These are phyloP conservation scores for Salix arbutifolia DNA, from an alignment of 345 rosid genomes.

Conservation along the genomic window DNA sequence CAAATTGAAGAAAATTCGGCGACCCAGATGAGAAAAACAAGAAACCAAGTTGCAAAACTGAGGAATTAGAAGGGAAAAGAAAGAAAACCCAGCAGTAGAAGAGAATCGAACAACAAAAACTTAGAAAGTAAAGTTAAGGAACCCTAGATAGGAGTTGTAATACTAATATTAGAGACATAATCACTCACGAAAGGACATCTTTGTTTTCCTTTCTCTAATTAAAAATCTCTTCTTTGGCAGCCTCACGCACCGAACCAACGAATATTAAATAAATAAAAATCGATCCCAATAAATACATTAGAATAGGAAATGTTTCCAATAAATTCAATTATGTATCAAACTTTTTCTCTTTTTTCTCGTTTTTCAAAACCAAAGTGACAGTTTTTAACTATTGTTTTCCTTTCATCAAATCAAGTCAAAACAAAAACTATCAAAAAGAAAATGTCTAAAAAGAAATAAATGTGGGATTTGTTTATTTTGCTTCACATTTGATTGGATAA, in stretches of 20 bases:
- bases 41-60: background rate
- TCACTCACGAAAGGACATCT: constrained; percentile 27
- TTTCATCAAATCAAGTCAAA: constrained; percentile 32
- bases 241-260: constrained; percentile 23
- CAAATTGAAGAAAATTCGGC: constrained; percentile 2
- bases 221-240: constrained; percentile 24
- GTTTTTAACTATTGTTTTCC: constrained; percentile 36
- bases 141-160: constrained; percentile 31
- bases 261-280: constrained; percentile 21
- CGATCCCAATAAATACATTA: constrained; percentile 18
- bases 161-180: constrained; percentile 21
- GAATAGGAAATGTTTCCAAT: constrained; percentile 15
- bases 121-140: constrained; percentile 18
- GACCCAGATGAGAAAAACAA: background rate
- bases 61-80: background rate
- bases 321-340: constrained; percentile 18
- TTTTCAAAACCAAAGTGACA: constrained; percentile 12
- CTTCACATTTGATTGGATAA: constrained; percentile 14
- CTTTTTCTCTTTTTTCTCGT: constrained; percentile 3
- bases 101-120: constrained; percentile 12
- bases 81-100: background rate
- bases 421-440: background rate
- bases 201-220: constrained; percentile 27
- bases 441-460: background rate
- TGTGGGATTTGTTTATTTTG: background rate